These are phyloP conservation scores for Cladosporium colombiae DNA, from an alignment of 2,329 filamentous ascomycete genomes.

Conservation along the genomic window DNA sequence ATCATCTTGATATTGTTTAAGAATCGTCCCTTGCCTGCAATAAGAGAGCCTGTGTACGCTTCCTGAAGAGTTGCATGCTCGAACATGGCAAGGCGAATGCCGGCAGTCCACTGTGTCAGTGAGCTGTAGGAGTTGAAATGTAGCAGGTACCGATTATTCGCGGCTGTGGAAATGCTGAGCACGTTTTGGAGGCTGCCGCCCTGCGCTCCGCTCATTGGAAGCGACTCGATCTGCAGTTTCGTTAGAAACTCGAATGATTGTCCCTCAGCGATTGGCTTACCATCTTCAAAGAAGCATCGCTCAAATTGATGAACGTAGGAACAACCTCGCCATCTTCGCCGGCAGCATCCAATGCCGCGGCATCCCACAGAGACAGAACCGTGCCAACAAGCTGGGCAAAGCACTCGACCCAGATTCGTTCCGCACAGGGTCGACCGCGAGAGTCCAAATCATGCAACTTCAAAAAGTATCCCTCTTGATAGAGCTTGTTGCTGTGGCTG, in stretches of 20 bases:
- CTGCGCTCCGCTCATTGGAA: constrained; percentile 76
- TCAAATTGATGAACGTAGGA: constrained; percentile 93
- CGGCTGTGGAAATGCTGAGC: constrained; percentile 91
- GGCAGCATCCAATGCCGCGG: constrained; percentile 82
- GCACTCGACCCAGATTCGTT: constrained; percentile 92
- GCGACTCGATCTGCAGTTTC: constrained; percentile 58
- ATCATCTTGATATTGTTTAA: constrained; percentile 90
- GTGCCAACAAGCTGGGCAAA: constrained; percentile 96
- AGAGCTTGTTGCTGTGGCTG: constrained; percentile 92
- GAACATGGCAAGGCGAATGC: constrained; percentile 89
- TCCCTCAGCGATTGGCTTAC: constrained; percentile 48
- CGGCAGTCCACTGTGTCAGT: constrained; percentile 91
- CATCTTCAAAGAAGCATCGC: constrained; percentile 98
- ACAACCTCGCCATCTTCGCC: constrained; percentile 82
- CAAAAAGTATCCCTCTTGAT: constrained; percentile 96
- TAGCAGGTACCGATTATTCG: constrained; percentile 89
- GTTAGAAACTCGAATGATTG: neutral
- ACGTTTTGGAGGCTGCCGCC: constrained; percentile 90
- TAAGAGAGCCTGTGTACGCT: constrained; percentile 92
- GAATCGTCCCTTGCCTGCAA: constrained; percentile 87
- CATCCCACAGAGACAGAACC: constrained; percentile 93
- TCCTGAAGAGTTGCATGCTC: constrained; percentile 93
- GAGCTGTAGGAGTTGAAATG: constrained; percentile 96
- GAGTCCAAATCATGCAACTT: constrained; percentile 94
- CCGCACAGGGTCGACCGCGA: constrained; percentile 80